Percentiles rank a stretch among this genome's conserved stretches.
Evolutionary conservation across 805 yeast species (phyloP).

Genomic region (Peterozyma xylosa): DNA sequence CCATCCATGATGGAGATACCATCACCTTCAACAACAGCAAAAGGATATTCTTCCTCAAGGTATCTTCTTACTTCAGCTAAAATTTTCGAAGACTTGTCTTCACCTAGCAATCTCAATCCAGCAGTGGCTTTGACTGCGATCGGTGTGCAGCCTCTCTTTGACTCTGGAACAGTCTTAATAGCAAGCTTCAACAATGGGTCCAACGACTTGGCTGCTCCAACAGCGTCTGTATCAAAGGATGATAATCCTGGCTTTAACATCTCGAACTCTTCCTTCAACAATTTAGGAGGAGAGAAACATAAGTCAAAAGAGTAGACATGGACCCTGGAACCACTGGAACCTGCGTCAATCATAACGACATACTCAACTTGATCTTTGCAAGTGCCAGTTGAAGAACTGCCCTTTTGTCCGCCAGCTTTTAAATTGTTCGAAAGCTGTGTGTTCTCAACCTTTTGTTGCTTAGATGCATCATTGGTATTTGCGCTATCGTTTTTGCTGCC

Average conservation of each 20-base stretch:
- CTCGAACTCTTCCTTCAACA: conserved; percentile 73
- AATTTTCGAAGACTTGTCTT: conserved; percentile 61
- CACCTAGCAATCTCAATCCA: conserved; percentile 83
- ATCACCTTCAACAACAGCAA: conserved; percentile 80
- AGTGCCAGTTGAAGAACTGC: conserved; percentile 12
- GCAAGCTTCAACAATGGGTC: conserved; percentile 79
- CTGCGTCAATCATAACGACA: conserved; percentile 96
- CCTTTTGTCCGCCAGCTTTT: background rate
- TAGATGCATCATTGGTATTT: background rate
- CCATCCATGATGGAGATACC: conserved; percentile 95
- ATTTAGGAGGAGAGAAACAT: conserved; percentile 76
- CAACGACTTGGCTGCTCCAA: conserved; percentile 83
- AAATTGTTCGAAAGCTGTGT: background rate
- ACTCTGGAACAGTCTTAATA: conserved; percentile 65
- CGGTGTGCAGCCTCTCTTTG: conserved; percentile 75
- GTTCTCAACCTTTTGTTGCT: background rate
- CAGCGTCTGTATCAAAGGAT: conserved; percentile 69
- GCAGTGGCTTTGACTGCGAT: conserved; percentile 98
- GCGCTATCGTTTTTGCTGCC: background rate
- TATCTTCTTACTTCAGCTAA: conserved; percentile 70
- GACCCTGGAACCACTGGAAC: conserved; percentile 94
- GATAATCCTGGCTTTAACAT: conserved; percentile 93
- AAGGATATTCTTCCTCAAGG: conserved; percentile 77
- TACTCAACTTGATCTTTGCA: conserved; percentile 46
- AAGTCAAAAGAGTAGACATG: conserved; percentile 90